Conservation (phyloP, 345 rosid species). For the Carallia pectinifolia region DNA sequence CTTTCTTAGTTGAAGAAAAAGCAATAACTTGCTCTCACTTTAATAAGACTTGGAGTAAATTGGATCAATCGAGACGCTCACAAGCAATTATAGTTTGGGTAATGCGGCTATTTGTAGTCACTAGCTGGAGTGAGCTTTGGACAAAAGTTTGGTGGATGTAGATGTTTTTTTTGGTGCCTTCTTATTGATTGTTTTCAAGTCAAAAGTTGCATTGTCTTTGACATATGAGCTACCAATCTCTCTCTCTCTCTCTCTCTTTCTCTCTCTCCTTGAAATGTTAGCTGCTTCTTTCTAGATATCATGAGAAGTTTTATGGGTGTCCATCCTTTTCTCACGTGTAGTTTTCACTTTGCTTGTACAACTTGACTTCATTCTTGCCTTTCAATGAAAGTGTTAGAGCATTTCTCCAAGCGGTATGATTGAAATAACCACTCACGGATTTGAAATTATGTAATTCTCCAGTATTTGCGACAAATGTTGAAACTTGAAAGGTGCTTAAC, state of each 20-base stretch:
- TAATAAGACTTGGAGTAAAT: not conserved
- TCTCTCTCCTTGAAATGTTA: not conserved
- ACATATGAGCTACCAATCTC: slow-evolving; percentile 32
- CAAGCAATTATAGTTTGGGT: not conserved
- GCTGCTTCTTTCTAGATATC: slow-evolving; percentile 16
- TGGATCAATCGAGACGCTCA: slow-evolving; percentile 8
- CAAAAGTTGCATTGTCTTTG: too few species aligned
- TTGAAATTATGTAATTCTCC: too few species aligned
- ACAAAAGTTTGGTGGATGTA: slow-evolving; percentile 10
- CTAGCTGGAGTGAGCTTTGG: slow-evolving; percentile 13
- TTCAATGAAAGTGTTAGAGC: slow-evolving; percentile 3
- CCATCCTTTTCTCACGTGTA: slow-evolving; percentile 15
- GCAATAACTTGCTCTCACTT: not conserved
- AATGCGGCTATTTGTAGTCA: slow-evolving; percentile 3
- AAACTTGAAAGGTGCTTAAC: too few species aligned
- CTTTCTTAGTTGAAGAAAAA: too few species aligned
- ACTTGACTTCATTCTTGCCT: slow-evolving; percentile 21
- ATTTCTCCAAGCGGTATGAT: too few species aligned
- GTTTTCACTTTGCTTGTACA: slow-evolving; percentile 24
- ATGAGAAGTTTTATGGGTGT: slow-evolving; percentile 17
- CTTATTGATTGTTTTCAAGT: too few species aligned
- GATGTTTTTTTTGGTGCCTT: too few species aligned
- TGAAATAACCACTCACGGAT: too few species aligned
- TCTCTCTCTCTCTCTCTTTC: too few species aligned
- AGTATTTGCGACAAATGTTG: too few species aligned